Evolutionary conservation across 2,329 filamentous ascomycete genomes (phyloP), one percentile per base, ranked within the genome.

Genomic region (Cladophialophora immunda): DNA sequence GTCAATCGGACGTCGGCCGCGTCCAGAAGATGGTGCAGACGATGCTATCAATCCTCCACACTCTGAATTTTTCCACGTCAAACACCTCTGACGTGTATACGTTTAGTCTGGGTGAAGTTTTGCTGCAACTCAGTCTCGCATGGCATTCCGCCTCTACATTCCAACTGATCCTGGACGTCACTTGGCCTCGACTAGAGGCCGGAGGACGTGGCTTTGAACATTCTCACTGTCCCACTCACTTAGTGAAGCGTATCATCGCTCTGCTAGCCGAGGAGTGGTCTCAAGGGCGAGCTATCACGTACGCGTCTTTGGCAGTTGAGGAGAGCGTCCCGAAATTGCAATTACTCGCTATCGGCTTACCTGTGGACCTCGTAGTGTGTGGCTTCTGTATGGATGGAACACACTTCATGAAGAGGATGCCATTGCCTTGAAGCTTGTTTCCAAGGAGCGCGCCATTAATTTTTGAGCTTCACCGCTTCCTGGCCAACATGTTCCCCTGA

Each of bases 191-290:
- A 1, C 34, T 73, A 1, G 72, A 73, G 41, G 32, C 13, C 2
- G 54, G 52, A 1, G 68, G 65, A 13, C 62, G 69, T 36, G 72
- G 72, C 5, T 73, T 65, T 52, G 72, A 73, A 52, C 70, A 73
- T 57, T 73, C 72, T 15, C 72, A 73, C 58, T 70, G 69, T 27
- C 72, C 72, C 0, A 73, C 72, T 0, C 72, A 73, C 56, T 60
- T 73, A 1, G 70, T 62, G 6, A 73, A 73, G 60, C 62, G 71
- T 3, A 68, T 71, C 41, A 71, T 73, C 19, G 58, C 66, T 13
- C 65, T 67, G 3, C 30, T 69, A 22, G 68, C 69, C 4, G 56
- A 60, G 5, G 38, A 58, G 58, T 64, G 54, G 54, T 29, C 47
- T 3, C 13, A 41, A 25, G 17, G 17, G 9, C 53, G 62, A 13